Base-by-base conservation (phyloP, 306 rosid genomes). In the Oxytropis ochrocephala region DNA sequence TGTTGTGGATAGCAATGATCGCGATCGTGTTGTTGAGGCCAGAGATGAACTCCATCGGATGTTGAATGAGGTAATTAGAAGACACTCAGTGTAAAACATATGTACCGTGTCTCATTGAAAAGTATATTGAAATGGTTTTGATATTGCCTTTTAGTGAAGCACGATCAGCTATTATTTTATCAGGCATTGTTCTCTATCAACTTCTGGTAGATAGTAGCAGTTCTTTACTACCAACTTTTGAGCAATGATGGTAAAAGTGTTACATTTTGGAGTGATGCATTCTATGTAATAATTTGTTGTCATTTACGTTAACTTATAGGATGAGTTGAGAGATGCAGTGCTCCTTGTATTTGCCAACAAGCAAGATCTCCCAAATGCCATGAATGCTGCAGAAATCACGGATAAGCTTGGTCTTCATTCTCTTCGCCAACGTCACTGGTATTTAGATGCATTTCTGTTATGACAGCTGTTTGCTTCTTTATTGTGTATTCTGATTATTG, bases 1-100 rank as follows among this genome's bases (percentile, higher is more conserved):
- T 7, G 87, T 80, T 56, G 90, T 86, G 70, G 90, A 83, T 49
- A 80, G 90, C 82, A 85, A 85, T 44, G 87, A 83, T 67, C 84
- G 82, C n/a, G 90, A 83, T 49, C 75, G 82, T 80, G 38, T 33
- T 33, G 7, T 33, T 33, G 38, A 33, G 38, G 38, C 38, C 8
- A 33, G 38, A 33, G 38, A 83, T 64, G 84, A 80, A 77, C 66
- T 86, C 51, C 88, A 83, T 41, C 78, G 84, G 33, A 86, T 83
- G 86, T 79, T 85, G 79, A 85, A 85, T 80, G 90, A 83, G 90
- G 90, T 85, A 77, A 29, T 2, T 46, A 35, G 10, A 30, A 18
- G 44, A 16, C 33, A 9, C 35, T 13, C n/a, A 7, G 14, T 43
- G 7, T 6, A 43, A 11, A 4, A 1, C 16, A 10, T 67, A 4